Evolutionary conservation across 2,329 filamentous ascomycete species (phyloP), one percentile per base, ranked within the genome.

Genomic region (Allantophomopsis lycopodina): DNA sequence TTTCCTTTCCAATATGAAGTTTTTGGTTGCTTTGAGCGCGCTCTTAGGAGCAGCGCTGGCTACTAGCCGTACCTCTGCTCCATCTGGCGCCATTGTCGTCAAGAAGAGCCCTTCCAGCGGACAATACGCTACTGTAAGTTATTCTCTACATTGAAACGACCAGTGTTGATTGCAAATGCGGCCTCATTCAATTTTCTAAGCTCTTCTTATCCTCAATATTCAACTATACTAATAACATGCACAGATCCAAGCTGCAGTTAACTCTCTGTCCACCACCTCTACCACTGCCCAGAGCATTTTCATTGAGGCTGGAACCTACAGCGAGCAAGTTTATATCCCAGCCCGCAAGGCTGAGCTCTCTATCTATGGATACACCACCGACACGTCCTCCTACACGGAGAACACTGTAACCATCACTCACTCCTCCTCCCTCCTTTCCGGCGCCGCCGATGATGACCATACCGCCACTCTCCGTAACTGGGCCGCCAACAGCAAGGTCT

Each of bases 301-400:
- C 57, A 70, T 76, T 49, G 52, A 68, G 43, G 54, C 65, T 33
- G 72, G 72, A 5, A 74, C 66, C 33, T 76, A 76, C 58, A 57
- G 57, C 11, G 71, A 76, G 50, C 72, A 76, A 53, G 69, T 76
- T 36, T 68, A 64, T 47, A 63, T 76, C 35, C 58, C 64, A 7
- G 49, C 55, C 2, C 59, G 66, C 34, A 60, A 59, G 18, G 66
- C 64, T 2, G 55, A 62, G 13, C 56, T 76, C 28, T 69, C 63
- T 8, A 65, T 76, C 44, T 73, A 73, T 44, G 71, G 72, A 20
- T 67, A 68, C 49, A 73, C 71, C 2, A 52, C 51, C 17, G 57
- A 65, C 35, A 62, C 63, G 8, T 52, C 57, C 18, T 58, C 58
- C 17, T 75, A 73, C 53, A 48, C 55, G 7, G 53, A 51, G 35